Evolutionary conservation across 2,329 filamentous ascomycete species (phyloP), one percentile per base, ranked within the genome.

Genomic region (Exutisphaerella laricina): DNA sequence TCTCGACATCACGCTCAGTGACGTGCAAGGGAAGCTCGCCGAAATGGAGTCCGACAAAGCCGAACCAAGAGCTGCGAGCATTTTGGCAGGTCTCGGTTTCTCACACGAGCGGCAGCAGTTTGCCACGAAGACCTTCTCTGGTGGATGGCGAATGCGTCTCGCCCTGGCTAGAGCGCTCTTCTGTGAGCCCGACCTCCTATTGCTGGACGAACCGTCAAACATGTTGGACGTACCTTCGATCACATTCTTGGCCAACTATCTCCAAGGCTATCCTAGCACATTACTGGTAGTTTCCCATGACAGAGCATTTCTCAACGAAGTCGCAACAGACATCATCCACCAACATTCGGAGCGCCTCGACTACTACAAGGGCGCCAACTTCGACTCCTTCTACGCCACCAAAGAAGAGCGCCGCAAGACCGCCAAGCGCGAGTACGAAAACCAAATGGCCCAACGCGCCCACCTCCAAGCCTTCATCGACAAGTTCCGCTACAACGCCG

Each of bases 151-250:
- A 69, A 98, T 98, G 92, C 84, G 92, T 73, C 72, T 98, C 60
- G 92, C 92, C 10, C 77, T 98, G 50, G 92, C 92, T 9, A 77
- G 92, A 76, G 92, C 92, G 10, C 78, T 98, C 25, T 98, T 98
- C 74, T 98, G 92, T 71, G 92, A 98, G 66, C 92, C 92, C 31
- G 92, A 98, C 69, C 74, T 98, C 39, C 71, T 98, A 46, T 77
- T 98, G 65, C 88, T 98, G 57, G 92, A 98, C 73, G 92, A 98
- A 80, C 92, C 92, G 70, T 33, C 43, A 43, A 97, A 97, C 81
- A 97, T 97, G 90, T 88, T 98, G 87, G 92, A 97, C 70, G 92
- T 98, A 45, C 92, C 92, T n/a, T 97, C 92, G 17, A 97, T 98
- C 62, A 94, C 92, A 43, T 98, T 97, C 79, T 78, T 98, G 64